These are phyloP conservation scores for Chamaenerion angustifolium DNA, from an alignment of 345 rosid genomes.

Conservation along the genomic window DNA sequence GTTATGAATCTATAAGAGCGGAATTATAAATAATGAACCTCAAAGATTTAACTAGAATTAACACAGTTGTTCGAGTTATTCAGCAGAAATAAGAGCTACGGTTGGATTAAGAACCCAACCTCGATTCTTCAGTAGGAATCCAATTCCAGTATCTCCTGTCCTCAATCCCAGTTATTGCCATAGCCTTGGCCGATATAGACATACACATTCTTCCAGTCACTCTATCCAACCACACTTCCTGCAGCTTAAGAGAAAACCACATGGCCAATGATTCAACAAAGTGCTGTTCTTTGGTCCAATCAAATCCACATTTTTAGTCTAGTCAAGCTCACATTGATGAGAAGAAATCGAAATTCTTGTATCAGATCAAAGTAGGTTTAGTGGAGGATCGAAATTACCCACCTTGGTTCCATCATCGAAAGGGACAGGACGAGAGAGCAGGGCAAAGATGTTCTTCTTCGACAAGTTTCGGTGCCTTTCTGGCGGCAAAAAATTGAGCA, in stretches of 20 bases:
- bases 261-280: not conserved
- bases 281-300: not conserved
- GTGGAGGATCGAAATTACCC: not conserved
- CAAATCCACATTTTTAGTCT: not conserved
- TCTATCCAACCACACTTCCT: conserved; percentile 91
- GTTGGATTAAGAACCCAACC: conserved; percentile 35
- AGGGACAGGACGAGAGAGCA: conserved; percentile 64
- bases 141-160: conserved; percentile 96
- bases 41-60: too few species aligned
- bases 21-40: too few species aligned
- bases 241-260: conserved; percentile 5
- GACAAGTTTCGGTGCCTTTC: conserved; percentile 44
- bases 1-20: too few species aligned
- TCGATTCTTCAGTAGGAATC: conserved; percentile 87
- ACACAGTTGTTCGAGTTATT: too few species aligned
- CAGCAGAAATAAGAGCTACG: too few species aligned
- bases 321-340: not conserved
- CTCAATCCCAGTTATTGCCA: conserved; percentile 85
- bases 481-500: conserved; percentile 71
- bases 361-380: not conserved
- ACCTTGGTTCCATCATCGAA: conserved; percentile 76
- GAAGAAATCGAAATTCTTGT: conserved; percentile 4
- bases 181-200: conserved; percentile 77
- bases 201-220: conserved; percentile 77
- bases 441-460: conserved; percentile 74